Evolutionary conservation across 2,329 filamentous ascomycete species (phyloP), one percentile per base, ranked within the genome.

Genomic region (Fusarium succisae): DNA sequence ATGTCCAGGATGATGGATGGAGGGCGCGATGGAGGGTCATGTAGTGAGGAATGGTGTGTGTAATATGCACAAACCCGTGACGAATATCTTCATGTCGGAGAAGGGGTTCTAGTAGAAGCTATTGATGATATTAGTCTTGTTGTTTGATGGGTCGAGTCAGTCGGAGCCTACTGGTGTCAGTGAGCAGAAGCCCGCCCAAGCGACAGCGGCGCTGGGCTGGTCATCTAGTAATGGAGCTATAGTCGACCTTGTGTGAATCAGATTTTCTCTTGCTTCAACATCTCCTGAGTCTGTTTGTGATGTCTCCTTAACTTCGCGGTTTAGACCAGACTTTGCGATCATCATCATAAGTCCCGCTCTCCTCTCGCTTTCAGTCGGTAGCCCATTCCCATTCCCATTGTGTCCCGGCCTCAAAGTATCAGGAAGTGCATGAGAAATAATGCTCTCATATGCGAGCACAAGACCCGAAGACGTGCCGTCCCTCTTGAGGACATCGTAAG

Each of bases 81-180:
- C 69, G 72, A 48, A 83, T 76, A 43, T 80, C 78, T 4, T 79
- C 72, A 30, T 81, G 78, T 18, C 77, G 74, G 8, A 83, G 74
- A 17, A 83, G 80, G 37, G 82, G 78, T 11, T 83, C 81, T 38
- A 83, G 76, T 20, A 83, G 77, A 12, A 83, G 77, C 82, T 83
- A 22, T 58, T 24, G 32, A 63, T 10, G 22, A 24, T 22, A 26
- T 64, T 30, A 59, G 55, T 26, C 28, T 41, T 24, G 20, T n/a
- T 13, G n/a, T 38, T 24, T 35, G 28, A 51, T 24, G 38, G 26
- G 5, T 61, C 30, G 24, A 17, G 41, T 48, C 20, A 30, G 30
- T 32, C 47, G 28, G 35, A n/a, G 64, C 79, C 38, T 78, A 83
- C 82, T 58, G 82, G 82, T 32, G 82, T 83, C 61, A 83, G 63